Base-by-base conservation (phyloP, 495 filamentous ascomycete genomes). In the Neurospora sp. region DNA sequence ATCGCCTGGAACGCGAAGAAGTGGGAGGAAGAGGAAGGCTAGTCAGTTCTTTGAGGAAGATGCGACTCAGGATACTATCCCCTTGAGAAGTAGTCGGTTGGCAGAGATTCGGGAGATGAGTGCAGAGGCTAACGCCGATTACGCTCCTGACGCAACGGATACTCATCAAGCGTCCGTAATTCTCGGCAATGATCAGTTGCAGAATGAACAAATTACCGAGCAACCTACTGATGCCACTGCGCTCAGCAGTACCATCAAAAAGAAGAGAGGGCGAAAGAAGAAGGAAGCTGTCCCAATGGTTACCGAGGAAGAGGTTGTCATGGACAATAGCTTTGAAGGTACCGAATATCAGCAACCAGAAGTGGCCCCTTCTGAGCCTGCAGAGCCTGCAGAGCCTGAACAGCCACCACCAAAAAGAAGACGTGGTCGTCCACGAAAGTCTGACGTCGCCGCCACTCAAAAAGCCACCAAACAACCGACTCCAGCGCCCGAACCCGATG, bases 211-310 rank as follows among this genome's bases (percentile, higher is more conserved):
- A 9, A 0, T 10, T 35, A 1, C 7, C 14, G 53, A 65, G 14
- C 22, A 65, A 31, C 11, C 27, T 35, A 18, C 6, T 35, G 6
- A 35, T 35, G 27, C 53, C 9, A 14, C 53, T 31, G 14, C 14
- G 3, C 14, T 7, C 53, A 35, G 53, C 7, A 65, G 27, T 35
- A 65, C 68, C 20, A 3, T 39, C 14, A 70, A 69, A 39, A 68
- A 65, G 42, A 77, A 74, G 69, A 70, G 74, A 39, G 74, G 74
- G 4, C 72, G 74, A n/a, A 77, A 74, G 69, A 76, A 71, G 69
- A 77, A 76, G 41, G 70, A 74, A 14, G 27, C 70, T 1, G 39
- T 39, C 9, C 59, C n/a, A 14, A 44, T 5, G 53, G 61, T 41
- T 35, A 18, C 46, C 10, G 68, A 16, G 53, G 40, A 73, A 22